Conservation (phyloP, 1,284 basidiomycete species). For the Rhodotorula sp. region DNA sequence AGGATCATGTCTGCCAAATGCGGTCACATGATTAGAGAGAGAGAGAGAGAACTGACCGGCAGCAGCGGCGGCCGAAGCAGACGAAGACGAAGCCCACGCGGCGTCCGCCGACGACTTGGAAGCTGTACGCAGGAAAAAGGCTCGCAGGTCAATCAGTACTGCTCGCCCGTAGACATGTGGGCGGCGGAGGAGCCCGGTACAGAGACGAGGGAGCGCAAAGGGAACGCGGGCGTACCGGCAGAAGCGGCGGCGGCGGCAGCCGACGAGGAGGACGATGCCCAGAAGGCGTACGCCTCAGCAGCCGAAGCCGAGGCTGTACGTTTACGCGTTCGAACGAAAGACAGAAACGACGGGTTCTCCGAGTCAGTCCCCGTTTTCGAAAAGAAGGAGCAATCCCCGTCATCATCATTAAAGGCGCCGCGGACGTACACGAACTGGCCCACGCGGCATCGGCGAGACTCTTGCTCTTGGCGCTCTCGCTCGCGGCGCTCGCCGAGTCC, state of each 20-base stretch:
- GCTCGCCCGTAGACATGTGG: too few species aligned
- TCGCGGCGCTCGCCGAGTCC: not conserved
- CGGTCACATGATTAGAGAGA: not conserved
- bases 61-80: slow-evolving; percentile 15
- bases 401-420: too few species aligned
- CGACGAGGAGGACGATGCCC: slow-evolving; percentile 14
- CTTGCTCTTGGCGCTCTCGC: not conserved
- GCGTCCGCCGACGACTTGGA: slow-evolving; percentile 7
- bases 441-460: slow-evolving; percentile 3
- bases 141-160: not conserved
- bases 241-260: slow-evolving; percentile 17
- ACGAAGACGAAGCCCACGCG: slow-evolving; percentile 16
- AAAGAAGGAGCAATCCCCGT: too few species aligned
- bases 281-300: slow-evolving; percentile 3
- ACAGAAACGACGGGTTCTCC: too few species aligned
- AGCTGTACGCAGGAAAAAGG: not conserved
- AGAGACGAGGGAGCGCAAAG: too few species aligned
- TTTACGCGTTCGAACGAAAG: too few species aligned
- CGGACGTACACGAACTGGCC: slow-evolving; percentile 8
- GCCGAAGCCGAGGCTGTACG: not conserved
- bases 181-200: not conserved
- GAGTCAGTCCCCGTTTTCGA: too few species aligned
- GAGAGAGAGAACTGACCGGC: slow-evolving; percentile 3
- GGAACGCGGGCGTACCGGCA: not conserved
- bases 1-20: too few species aligned